phyloP scores from a whole-genome alignment of 2,329 filamentous ascomycete genomes.

The Colletotrichum aenigma region DNA sequence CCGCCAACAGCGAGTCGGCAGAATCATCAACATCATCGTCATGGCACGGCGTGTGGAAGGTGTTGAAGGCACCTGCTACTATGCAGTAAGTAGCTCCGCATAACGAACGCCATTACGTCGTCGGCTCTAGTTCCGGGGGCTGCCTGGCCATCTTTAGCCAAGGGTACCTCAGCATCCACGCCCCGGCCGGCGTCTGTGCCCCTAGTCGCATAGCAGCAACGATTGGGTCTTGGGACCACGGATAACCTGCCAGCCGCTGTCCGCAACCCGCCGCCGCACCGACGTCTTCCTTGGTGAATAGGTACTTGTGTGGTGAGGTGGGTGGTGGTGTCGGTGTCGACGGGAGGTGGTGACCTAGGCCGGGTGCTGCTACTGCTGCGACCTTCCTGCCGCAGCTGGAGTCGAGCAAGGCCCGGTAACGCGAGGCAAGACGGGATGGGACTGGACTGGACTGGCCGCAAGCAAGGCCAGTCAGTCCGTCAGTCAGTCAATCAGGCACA shows the following conservation, averaged over 20 bases:
- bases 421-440: neutral
- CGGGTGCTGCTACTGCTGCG: neutral
- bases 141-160: neutral
- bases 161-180: neutral
- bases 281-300: neutral
- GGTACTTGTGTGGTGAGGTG: neutral
- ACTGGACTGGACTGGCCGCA: neutral
- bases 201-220: neutral
- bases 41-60: neutral
- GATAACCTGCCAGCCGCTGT: neutral
- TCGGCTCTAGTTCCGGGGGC: conserved; percentile 7
- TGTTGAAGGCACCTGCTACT: neutral
- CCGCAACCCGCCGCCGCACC: neutral
- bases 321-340: neutral
- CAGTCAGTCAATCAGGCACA: neutral
- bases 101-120: conserved; percentile 19
- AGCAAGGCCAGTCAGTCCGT: neutral
- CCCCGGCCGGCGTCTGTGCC: neutral
- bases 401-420: neutral
- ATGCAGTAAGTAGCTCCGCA: neutral
- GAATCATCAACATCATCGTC: conserved; percentile 9
- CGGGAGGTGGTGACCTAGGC: neutral
- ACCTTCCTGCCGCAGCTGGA: neutral
- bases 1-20: neutral
- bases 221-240: neutral